Percentiles rank a stretch among this genome's conserved stretches.
Conservation (phyloP, 352 stramenopile species). For the Phytopythium mirpurense region DNA sequence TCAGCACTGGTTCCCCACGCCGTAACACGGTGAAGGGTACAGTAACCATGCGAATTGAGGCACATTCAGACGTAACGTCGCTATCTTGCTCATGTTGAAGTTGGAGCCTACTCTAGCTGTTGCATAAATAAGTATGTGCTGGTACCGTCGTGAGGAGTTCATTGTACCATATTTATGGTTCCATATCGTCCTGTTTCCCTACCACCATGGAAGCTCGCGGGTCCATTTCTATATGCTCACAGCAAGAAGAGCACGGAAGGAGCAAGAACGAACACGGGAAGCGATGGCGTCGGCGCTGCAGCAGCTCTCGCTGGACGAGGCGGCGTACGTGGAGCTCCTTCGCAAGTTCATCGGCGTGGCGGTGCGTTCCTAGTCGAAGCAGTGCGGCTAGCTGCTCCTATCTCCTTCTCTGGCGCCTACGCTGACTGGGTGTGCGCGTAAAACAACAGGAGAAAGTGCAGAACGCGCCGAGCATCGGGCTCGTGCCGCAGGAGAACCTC, state of each 20-base stretch:
- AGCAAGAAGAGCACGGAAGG: background rate
- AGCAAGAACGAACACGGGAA: background rate
- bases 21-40: slow-evolving; percentile 2
- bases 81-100: slow-evolving; percentile 1
- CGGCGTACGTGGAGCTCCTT: slow-evolving; percentile 77
- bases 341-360: slow-evolving; percentile 80
- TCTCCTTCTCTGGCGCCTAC: background rate
- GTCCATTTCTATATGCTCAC: background rate
- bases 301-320: slow-evolving; percentile 57
- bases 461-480: slow-evolving; percentile 50
- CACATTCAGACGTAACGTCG: background rate
- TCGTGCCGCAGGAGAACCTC: slow-evolving; percentile 82
- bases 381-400: background rate
- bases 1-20: slow-evolving; percentile 19
- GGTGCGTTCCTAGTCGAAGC: slow-evolving; percentile 18
- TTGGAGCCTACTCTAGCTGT: too few species aligned
- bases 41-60: background rate
- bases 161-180: background rate
- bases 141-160: background rate
- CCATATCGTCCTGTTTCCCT: background rate
- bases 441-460: slow-evolving; percentile 54
- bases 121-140: too few species aligned
- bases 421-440: background rate
- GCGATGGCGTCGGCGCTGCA: slow-evolving; percentile 19
- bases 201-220: background rate